These are phyloP conservation scores for Fusarium sp. DNA, from an alignment of 2,329 filamentous ascomycete genomes.

Conservation along the genomic window DNA sequence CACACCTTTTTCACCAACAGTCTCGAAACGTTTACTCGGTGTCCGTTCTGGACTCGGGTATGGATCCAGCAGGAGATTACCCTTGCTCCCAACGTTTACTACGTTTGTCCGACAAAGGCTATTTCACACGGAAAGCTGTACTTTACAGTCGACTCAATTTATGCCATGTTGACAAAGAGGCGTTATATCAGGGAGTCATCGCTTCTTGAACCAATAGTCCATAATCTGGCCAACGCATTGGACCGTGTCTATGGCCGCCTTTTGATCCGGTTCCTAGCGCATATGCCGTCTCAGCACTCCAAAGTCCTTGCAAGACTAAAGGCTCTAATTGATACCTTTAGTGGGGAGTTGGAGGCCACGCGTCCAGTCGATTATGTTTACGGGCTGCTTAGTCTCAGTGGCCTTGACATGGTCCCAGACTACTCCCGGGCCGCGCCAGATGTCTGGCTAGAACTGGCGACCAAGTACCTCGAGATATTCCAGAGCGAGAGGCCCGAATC, in stretches of 20 bases:
- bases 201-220: background rate
- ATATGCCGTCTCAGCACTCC: background rate
- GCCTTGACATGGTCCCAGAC: background rate
- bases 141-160: background rate
- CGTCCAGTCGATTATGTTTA: background rate
- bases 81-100: background rate
- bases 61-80: conserved; percentile 1
- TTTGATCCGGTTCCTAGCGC: background rate
- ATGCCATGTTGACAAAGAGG: background rate
- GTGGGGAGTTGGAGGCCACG: background rate
- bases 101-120: background rate
- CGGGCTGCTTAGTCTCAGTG: background rate
- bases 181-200: too few relatives aligned
- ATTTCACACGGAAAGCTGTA: background rate
- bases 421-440: background rate
- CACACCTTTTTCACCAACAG: background rate
- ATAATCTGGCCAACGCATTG: background rate
- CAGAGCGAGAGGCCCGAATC: background rate
- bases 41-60: background rate
- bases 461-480: background rate
- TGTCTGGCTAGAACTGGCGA: background rate
- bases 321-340: background rate
- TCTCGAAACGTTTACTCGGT: background rate
- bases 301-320: too few relatives aligned
- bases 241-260: background rate